phyloP scores from a whole-genome alignment of 257 asterid genomes.

The Agastache rugosa region DNA sequence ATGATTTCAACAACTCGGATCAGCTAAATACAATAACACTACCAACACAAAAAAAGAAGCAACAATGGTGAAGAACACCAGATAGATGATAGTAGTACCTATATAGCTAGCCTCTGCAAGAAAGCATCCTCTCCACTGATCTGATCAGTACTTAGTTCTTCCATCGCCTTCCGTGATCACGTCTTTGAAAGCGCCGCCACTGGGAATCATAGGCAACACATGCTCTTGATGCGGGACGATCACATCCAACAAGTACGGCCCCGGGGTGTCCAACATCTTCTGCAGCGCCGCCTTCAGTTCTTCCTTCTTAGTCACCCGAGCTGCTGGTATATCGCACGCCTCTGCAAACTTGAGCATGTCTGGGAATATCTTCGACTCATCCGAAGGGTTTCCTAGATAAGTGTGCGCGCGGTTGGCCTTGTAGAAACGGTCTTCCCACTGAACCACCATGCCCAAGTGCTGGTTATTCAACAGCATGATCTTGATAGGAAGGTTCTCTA shows the following conservation, averaged over 20 bases:
- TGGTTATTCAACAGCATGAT: constrained; percentile 78
- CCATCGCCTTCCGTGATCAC: constrained; percentile 83
- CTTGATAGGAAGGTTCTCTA: constrained; percentile 81
- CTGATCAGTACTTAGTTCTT: constrained; percentile 50
- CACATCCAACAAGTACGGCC: constrained; percentile 81
- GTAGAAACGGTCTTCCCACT: constrained; percentile 90
- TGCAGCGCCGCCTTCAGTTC: constrained; percentile 65
- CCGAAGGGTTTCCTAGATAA: constrained; percentile 74
- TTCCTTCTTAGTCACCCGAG: constrained; percentile 58
- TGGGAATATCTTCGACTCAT: constrained; percentile 66
- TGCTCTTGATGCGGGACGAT: constrained; percentile 86
- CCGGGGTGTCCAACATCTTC: constrained; percentile 77
- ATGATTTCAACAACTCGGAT: neutral
- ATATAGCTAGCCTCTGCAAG: neutral
- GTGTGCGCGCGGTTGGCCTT: constrained; percentile 85
- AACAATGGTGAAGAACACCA: neutral
- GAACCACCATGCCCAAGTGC: constrained; percentile 88
- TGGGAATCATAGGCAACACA: constrained; percentile 87
- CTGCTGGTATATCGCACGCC: constrained; percentile 73
- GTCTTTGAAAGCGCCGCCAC: constrained; percentile 79
- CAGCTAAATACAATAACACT: neutral
- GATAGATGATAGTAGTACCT: neutral
- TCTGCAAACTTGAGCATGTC: constrained; percentile 77
- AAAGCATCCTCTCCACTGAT: neutral
- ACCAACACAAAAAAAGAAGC: neutral